A percentile compares a stretch with the other conserved stretches of the same genome.
These are phyloP conservation scores for Candida silvatica DNA, from an alignment of 805 yeast genomes.

Conservation along the genomic window DNA sequence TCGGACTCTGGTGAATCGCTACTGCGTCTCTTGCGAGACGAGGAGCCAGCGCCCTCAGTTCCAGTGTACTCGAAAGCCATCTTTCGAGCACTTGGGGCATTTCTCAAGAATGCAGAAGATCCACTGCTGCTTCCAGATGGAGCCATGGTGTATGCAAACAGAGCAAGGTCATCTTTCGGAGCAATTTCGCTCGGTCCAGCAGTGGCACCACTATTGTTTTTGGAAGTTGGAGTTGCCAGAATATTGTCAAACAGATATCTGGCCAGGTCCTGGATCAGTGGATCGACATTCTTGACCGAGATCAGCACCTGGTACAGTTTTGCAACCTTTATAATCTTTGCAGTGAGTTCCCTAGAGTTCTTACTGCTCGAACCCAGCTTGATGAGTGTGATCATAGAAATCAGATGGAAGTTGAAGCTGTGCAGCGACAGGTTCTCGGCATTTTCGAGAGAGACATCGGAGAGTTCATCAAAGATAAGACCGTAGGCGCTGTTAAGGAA, in stretches of 20 bases:
- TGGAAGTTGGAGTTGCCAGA: too few species aligned
- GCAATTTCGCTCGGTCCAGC: constrained; percentile 8
- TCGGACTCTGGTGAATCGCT: constrained; percentile 20
- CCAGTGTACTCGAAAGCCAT: constrained; percentile 19
- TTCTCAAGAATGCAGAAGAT: constrained; percentile 8
- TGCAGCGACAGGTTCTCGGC: constrained; percentile 20
- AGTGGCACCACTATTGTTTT: too few species aligned
- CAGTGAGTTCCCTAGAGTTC: constrained; percentile 6
- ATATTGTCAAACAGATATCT: constrained; percentile 13
- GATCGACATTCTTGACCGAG: constrained; percentile 16
- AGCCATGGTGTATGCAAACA: constrained; percentile 14
- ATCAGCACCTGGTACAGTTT: constrained; percentile 18
- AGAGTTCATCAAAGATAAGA: constrained; percentile 11
- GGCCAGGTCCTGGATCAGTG: constrained; percentile 11
- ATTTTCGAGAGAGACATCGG: constrained; percentile 14
- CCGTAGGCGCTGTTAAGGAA: constrained; percentile 17
- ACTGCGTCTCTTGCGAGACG: constrained; percentile 15
- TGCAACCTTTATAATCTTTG: constrained; percentile 10
- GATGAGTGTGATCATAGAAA: constrained; percentile 18
- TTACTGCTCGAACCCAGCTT: constrained; percentile 6
- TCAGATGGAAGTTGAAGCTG: constrained; percentile 24
- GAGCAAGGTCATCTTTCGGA: constrained; percentile 15
- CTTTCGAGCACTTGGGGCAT: background rate
- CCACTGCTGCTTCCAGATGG: too few species aligned
- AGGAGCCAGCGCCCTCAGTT: too few species aligned